Evolutionary conservation across 2,329 filamentous ascomycete genomes (phyloP), one percentile per base, ranked within the genome.

Genomic region (Talaromyces marneffei): DNA sequence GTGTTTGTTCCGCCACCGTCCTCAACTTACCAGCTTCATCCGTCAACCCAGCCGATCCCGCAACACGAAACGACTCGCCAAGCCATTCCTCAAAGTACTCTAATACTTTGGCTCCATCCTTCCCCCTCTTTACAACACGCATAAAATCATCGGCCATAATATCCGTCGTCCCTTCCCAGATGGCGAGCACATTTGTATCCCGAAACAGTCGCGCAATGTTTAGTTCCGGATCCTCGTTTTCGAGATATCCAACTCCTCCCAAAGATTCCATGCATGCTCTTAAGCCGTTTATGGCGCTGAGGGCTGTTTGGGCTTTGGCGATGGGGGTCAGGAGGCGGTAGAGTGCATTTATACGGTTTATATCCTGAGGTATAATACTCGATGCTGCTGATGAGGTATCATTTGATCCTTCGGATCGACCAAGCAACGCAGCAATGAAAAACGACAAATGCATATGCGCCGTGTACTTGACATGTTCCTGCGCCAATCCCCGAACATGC

Each of bases 141-240:
- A 82, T 73, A 1, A 80, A 72, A 63, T 83, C 80, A 29, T 78
- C 77, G 10, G 83, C 83, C 62, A 91, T 77, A 6, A 91, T 85
- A 66, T 89, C 86, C 0, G 87, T 89, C 0, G 87, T 90, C 1
- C 87, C 86, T 71, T 88, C 86, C 85, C 86, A 89, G 23, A 64
- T 64, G 10, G 63, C 61, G 14, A 63, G 61, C 35, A 90, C 87
- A 37, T 79, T 78, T 9, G 82, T 82, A 66, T 90, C 87, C 3
- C 88, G 82, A 67, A 84, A 87, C 0, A 90, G 74, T 20, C 86
- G 80, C 0, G 86, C 81, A 1, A 90, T 75, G 67, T 90, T 90
- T 60, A 88, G 74, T 23, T 83, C 80, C 57, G 85, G 83, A 57
- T 85, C 82, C 62, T 72, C 68, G 4, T 70, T 67, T 27, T 73